phyloP scores from a whole-genome alignment of 352 stramenopile species.

The Thalassiosira livingstoniorum region DNA sequence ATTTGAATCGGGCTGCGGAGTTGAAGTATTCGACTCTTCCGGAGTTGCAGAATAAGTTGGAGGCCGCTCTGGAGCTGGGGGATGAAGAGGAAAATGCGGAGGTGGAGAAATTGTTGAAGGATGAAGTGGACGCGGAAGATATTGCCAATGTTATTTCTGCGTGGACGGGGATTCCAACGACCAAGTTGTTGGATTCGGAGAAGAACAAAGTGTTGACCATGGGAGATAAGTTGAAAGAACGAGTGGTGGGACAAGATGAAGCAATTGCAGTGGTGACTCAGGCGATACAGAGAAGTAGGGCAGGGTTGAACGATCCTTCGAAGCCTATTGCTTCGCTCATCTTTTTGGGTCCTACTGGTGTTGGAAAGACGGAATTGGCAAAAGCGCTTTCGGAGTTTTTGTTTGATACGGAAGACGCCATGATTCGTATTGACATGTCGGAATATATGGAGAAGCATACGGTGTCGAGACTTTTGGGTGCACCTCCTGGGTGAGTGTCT shows the following conservation, averaged over 20 bases:
- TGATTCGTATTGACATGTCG: constrained; percentile 97
- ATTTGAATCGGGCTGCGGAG: constrained; percentile 94
- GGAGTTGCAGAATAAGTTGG: constrained; percentile 86
- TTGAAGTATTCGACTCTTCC: constrained; percentile 97
- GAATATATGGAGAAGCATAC: constrained; percentile 98
- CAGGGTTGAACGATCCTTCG: constrained; percentile 94
- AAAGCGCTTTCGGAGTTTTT: constrained; percentile 95
- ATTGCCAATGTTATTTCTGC: constrained; percentile 90
- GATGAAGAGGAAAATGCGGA: constrained; percentile 32
- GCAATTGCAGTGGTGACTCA: constrained; percentile 79
- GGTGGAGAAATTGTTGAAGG: constrained; percentile 84
- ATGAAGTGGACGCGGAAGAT: constrained; percentile 90
- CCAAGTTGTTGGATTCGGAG: constrained; percentile 94
- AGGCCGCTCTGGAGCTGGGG: constrained; percentile 38
- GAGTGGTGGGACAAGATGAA: constrained; percentile 88
- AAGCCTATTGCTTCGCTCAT: constrained; percentile 96
- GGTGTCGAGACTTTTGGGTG: constrained; percentile 88
- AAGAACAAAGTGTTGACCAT: constrained; percentile 94
- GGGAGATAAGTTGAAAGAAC: constrained; percentile 90
- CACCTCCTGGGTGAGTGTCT: neutral
- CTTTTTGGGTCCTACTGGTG: constrained; percentile 90
- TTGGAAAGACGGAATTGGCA: constrained; percentile 90
- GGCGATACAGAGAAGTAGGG: constrained; percentile 89
- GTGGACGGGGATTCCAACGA: constrained; percentile 93
- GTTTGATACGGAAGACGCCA: constrained; percentile 93